These are phyloP conservation scores for Epichloe festucae DNA, from an alignment of 2,329 filamentous ascomycete genomes.

Conservation along the genomic window DNA sequence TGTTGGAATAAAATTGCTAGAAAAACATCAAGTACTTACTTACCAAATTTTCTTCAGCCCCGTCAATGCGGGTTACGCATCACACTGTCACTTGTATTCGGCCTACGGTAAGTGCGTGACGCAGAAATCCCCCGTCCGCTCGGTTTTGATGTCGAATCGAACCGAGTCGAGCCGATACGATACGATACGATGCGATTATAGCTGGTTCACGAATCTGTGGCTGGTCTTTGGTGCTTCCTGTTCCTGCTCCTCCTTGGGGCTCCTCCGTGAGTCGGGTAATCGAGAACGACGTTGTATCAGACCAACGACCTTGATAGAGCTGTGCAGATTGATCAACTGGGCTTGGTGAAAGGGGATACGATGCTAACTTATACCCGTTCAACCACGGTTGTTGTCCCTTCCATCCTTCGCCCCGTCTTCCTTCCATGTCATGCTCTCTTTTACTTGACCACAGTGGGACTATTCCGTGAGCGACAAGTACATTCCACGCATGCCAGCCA, in stretches of 20 bases:
- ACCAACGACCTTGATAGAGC: not conserved
- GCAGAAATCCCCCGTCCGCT: not conserved
- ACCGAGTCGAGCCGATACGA: not conserved
- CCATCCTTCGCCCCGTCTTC: constrained; percentile 12
- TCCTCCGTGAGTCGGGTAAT: not conserved
- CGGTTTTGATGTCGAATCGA: not conserved
- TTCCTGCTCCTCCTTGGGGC: not conserved
- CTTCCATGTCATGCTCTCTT: constrained; percentile 6
- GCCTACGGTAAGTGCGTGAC: not conserved
- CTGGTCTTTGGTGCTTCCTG: not conserved
- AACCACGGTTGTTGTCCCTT: constrained; percentile 12
- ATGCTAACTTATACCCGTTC: constrained; percentile 28
- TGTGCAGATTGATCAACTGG: constrained; percentile 8
- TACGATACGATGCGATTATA: not conserved
- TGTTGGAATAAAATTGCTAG: not conserved
- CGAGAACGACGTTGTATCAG: not conserved
- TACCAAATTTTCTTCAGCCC: not conserved
- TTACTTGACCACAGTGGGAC: constrained; percentile 17
- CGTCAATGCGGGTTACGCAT: not conserved
- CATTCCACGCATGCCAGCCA: constrained; percentile 14
- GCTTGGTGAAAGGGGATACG: constrained; percentile 14
- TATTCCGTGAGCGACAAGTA: constrained; percentile 16
- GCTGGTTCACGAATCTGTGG: not conserved
- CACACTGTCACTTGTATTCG: not conserved
- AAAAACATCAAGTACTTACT: not conserved